phyloP scores from a whole-genome alignment of 2,329 filamentous ascomycete species.

The Passalora sequoiae region DNA sequence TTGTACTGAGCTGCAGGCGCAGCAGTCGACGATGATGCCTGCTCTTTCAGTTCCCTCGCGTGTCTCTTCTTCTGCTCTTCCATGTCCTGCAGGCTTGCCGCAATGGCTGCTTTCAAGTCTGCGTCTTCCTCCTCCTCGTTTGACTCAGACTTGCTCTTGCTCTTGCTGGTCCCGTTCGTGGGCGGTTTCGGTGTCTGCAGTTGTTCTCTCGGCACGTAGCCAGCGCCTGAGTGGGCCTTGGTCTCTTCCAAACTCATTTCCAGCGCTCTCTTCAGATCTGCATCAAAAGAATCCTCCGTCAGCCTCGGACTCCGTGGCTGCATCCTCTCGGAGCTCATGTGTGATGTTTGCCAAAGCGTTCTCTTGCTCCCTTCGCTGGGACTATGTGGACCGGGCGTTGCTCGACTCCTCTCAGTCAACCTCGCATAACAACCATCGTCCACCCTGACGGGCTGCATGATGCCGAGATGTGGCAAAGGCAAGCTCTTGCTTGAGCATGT shows the following conservation, averaged over 20 bases:
- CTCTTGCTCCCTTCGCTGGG: constrained; percentile 40
- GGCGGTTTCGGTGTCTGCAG: constrained; percentile 19
- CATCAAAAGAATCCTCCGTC: constrained; percentile 71
- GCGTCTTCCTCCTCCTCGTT: constrained; percentile 78
- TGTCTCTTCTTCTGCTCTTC: constrained; percentile 95
- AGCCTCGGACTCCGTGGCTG: constrained; percentile 84
- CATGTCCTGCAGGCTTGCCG: constrained; percentile 91
- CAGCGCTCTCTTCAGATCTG: constrained; percentile 85
- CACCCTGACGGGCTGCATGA: constrained; percentile 83
- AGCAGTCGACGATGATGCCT: constrained; percentile 48
- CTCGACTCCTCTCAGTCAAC: constrained; percentile 66
- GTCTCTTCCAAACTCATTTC: constrained; percentile 97
- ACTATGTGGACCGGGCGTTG: constrained; percentile 31
- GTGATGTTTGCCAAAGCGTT: constrained; percentile 54
- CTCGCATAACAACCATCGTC: constrained; percentile 94
- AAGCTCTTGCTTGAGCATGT: constrained; percentile 87
- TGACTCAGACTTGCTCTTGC: constrained; percentile 15
- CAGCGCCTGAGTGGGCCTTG: constrained; percentile 63
- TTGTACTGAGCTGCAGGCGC: constrained; percentile 49
- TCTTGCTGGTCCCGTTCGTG: constrained; percentile 33
- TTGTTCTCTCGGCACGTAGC: constrained; percentile 61
- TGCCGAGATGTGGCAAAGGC: constrained; percentile 86
- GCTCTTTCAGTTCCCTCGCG: constrained; percentile 74
- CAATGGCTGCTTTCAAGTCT: constrained; percentile 90
- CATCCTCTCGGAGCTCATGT: constrained; percentile 51